These are phyloP conservation scores for Cyclotella sp. DNA, from an alignment of 108 stramenopile genomes.

Conservation along the genomic window DNA sequence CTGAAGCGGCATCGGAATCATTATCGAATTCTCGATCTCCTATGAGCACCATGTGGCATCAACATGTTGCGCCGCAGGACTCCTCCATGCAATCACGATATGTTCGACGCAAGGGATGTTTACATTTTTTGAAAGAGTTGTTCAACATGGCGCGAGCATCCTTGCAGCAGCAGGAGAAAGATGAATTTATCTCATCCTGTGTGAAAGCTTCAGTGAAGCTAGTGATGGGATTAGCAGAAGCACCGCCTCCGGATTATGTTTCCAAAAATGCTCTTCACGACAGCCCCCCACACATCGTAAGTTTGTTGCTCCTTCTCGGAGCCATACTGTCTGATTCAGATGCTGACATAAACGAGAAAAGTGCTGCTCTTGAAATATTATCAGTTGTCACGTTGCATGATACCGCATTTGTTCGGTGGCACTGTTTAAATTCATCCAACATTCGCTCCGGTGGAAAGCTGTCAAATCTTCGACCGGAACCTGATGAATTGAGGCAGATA, in stretches of 20 bases:
- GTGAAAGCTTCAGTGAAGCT: constrained; percentile 63
- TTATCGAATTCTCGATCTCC: constrained; percentile 6
- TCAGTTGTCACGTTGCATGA: constrained; percentile 80
- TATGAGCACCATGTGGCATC: constrained; percentile 65
- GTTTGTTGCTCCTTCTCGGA: constrained; percentile 71
- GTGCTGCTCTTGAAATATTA: constrained; percentile 82
- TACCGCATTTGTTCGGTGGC: constrained; percentile 71
- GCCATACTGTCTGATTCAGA: constrained; percentile 78
- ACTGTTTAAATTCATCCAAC: constrained; percentile 60
- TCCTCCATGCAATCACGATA: constrained; percentile 68
- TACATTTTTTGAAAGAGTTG: constrained; percentile 81
- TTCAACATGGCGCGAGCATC: constrained; percentile 88
- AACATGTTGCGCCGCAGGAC: constrained; percentile 87
- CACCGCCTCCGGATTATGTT: not conserved
- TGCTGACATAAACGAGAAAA: constrained; percentile 72
- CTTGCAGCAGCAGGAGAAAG: constrained; percentile 84
- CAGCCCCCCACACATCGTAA: constrained; percentile 34
- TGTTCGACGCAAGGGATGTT: constrained; percentile 70
- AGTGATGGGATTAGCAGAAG: not conserved
- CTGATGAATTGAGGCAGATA: constrained; percentile 70
- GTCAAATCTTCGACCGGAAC: constrained; percentile 54
- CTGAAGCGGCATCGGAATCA: constrained; percentile 1
- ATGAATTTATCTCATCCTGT: constrained; percentile 79
- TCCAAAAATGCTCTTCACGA: not conserved
- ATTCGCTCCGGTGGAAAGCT: constrained; percentile 8